A percentile compares a stretch with the other conserved stretches of the same genome.
phyloP scores from a whole-genome alignment of 1,284 basidiomycete species.

The Phaffia rhodozyma region DNA sequence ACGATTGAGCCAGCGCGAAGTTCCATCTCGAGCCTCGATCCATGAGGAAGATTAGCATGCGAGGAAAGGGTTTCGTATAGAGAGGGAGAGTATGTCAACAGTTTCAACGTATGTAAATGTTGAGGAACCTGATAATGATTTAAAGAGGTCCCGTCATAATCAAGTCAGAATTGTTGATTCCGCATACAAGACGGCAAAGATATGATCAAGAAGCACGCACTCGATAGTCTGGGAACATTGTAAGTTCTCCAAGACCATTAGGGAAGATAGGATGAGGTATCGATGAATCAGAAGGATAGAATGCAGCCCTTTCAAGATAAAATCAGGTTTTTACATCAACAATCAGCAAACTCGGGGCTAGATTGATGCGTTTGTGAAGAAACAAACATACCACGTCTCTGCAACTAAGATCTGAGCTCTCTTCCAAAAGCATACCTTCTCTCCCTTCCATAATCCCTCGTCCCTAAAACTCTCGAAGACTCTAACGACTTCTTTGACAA shows the following conservation, averaged over 20 bases:
- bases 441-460: constrained; percentile 46
- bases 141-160: neutral
- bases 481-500: constrained; percentile 56
- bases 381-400: constrained; percentile 57
- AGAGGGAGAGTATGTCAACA: constrained; percentile 51
- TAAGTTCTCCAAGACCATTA: constrained; percentile 50
- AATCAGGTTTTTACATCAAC: neutral
- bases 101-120: constrained; percentile 62
- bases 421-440: constrained; percentile 64
- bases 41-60: constrained; percentile 41
- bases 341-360: neutral
- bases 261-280: constrained; percentile 56
- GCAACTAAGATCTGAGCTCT: constrained; percentile 72
- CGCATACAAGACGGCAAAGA: too few relatives aligned
- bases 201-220: constrained; percentile 24
- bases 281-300: constrained; percentile 35
- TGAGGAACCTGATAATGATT: constrained; percentile 45
- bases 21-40: constrained; percentile 54
- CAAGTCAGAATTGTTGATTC: neutral
- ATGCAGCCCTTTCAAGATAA: constrained; percentile 26
- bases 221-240: constrained; percentile 80
- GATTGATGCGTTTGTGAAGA: neutral
- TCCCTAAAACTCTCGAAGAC: constrained; percentile 65
- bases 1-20: constrained; percentile 60
- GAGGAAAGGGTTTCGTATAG: constrained; percentile 43